Evolutionary conservation across 1,139 yeast species (phyloP).

Genomic region (Hyphopichia fennica): DNA sequence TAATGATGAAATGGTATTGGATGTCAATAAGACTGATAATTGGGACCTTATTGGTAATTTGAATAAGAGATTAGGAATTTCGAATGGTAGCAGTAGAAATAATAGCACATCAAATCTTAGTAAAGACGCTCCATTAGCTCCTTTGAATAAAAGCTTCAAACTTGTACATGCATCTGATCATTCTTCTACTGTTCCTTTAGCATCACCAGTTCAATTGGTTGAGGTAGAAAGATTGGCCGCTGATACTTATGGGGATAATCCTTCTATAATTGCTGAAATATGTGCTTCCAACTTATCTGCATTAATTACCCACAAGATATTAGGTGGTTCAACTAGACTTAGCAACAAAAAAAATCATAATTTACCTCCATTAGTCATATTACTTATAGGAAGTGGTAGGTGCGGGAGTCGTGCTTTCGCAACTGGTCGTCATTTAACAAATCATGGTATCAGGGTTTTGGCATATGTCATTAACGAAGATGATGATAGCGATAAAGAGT

Average conservation of each 20-base stretch:
- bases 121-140: slow-evolving; percentile 6
- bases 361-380: slow-evolving; percentile 73
- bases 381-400: slow-evolving; percentile 70
- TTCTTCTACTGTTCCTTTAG: slow-evolving; percentile 48
- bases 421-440: slow-evolving; percentile 75
- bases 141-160: slow-evolving; percentile 14
- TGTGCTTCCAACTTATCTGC: slow-evolving; percentile 69
- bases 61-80: neutral
- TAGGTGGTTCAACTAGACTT: slow-evolving; percentile 70
- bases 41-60: slow-evolving; percentile 52
- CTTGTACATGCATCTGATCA: slow-evolving; percentile 13
- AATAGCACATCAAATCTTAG: slow-evolving; percentile 5
- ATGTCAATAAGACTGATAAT: slow-evolving; percentile 45
- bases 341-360: slow-evolving; percentile 61
- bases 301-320: slow-evolving; percentile 52
- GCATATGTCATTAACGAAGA: slow-evolving; percentile 50
- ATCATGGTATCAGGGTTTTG: slow-evolving; percentile 71
- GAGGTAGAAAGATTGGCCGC: slow-evolving; percentile 68
- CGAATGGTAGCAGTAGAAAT: slow-evolving; percentile 7
- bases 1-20: slow-evolving; percentile 73
- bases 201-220: slow-evolving; percentile 79
- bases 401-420: slow-evolving; percentile 79
- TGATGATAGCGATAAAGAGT: slow-evolving; percentile 30
- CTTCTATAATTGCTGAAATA: slow-evolving; percentile 59
- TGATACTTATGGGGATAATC: slow-evolving; percentile 53